phyloP scores from a whole-genome alignment of 805 yeast genomes.

The Soucietia sequanensis region DNA sequence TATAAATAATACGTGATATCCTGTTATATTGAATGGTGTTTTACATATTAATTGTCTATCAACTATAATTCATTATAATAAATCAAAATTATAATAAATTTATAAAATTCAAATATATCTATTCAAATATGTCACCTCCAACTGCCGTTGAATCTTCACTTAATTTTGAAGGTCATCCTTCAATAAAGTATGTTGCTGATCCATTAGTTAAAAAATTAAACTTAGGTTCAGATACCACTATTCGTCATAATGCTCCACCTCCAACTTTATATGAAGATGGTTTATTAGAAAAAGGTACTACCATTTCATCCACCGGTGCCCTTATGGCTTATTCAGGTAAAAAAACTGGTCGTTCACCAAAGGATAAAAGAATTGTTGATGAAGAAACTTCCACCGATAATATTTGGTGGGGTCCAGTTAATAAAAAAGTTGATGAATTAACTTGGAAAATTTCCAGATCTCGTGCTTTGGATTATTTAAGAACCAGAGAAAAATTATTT shows the following conservation, averaged over 20 bases:
- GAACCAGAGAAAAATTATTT: slow-evolving; percentile 91
- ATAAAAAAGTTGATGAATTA: slow-evolving; percentile 88
- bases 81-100: too few species aligned
- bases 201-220: slow-evolving; percentile 42
- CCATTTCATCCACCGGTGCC: slow-evolving; percentile 91
- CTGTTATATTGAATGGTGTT: too few species aligned
- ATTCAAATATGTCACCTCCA: slow-evolving; percentile 46
- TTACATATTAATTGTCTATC: too few species aligned
- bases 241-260: slow-evolving; percentile 90
- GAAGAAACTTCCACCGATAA: slow-evolving; percentile 80
- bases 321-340: slow-evolving; percentile 92
- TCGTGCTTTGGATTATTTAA: slow-evolving; percentile 93
- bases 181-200: slow-evolving; percentile 38
- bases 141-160: slow-evolving; percentile 45
- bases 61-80: too few species aligned
- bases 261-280: slow-evolving; percentile 96
- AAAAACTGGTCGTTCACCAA: slow-evolving; percentile 98
- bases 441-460: slow-evolving; percentile 95
- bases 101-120: too few species aligned
- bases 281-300: slow-evolving; percentile 83
- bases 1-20: slow-evolving; percentile 1
- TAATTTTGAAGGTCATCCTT: slow-evolving; percentile 39
- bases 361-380: slow-evolving; percentile 96
- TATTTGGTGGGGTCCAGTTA: slow-evolving; percentile 99
- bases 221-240: slow-evolving; percentile 59